Base-by-base conservation (phyloP, 2,329 filamentous ascomycete species). In the Scortechinia acanthostroma region DNA sequence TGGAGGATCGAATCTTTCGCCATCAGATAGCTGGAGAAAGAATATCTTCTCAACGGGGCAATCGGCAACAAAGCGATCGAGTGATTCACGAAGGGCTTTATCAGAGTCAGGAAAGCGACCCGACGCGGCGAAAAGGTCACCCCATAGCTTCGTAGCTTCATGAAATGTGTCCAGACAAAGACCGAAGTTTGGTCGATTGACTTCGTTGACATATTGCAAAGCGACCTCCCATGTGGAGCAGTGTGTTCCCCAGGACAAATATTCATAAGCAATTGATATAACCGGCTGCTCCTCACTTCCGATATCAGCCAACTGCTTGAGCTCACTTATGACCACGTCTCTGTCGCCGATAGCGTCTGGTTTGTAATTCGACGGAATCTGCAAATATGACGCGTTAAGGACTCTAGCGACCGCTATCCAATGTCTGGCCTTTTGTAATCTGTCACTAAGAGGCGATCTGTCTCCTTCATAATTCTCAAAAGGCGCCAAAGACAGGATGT, bases 131-230 rank as follows among this genome's bases (percentile, higher is more conserved):
- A 51, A 51, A 2, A 56, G 51, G 47, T 58, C 56, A 1, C 50
- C 62, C 61, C 60, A 65, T 4, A 64, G 21, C 33, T 55, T 55
- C 0, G 55, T 58, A 6, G 52, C 42, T 14, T 59, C 49, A 43
- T 65, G 63, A 46, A 63, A 66, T 0, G 48, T 63, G 45, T 65
- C 62, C 4, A 65, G 50, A 42, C 63, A 65, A 0, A 64, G 47
- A 0, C 62, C 61, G 42, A 65, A 66, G 43, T 65, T 65, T 0
- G 49, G 21, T 2, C 61, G 51, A 21, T 59, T 42, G 1, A 65
- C 62, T 0, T 48, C 42, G 4, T 55, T 23, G 0, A 57, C 52
- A 2, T 61, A 45, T 1, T 52, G 28, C 15, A 65, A 43, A 0
- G 58, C 53, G 2, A 51, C 48, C 28, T 66, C 55, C 63, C 61